phyloP scores from a whole-genome alignment of 495 filamentous ascomycete species.

The Bathelium albidoporum region DNA sequence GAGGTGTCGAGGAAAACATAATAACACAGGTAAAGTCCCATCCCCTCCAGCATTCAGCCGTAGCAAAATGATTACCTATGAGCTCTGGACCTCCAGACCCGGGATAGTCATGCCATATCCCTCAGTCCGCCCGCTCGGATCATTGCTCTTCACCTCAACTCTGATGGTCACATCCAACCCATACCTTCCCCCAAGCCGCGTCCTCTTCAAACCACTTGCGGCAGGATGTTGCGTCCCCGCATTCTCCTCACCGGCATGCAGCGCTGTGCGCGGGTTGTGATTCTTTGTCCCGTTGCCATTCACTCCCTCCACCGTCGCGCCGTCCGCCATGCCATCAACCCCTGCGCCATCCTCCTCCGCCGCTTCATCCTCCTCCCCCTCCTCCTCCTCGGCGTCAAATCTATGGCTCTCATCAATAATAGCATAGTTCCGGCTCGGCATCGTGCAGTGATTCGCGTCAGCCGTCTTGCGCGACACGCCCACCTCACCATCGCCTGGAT shows the following conservation, averaged over 20 bases:
- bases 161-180: constrained; percentile 31
- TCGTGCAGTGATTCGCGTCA: constrained; percentile 66
- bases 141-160: constrained; percentile 28
- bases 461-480: constrained; percentile 46
- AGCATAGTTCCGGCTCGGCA: constrained; percentile 85
- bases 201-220: constrained; percentile 21
- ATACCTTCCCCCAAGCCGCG: constrained; percentile 26
- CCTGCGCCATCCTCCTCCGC: constrained; percentile 2
- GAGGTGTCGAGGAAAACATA: not conserved
- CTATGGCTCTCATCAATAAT: constrained; percentile 56
- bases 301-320: not conserved
- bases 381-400: not conserved
- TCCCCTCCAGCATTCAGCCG: not conserved
- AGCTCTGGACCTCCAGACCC: constrained; percentile 26
- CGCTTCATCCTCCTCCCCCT: not conserved
- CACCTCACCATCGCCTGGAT: constrained; percentile 52
- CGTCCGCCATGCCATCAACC: constrained; percentile 5
- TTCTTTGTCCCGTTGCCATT: constrained; percentile 8
- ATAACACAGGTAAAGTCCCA: not conserved
- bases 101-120: constrained; percentile 34
- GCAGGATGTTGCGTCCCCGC: constrained; percentile 31
- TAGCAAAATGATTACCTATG: too few relatives aligned
- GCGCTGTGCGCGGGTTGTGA: constrained; percentile 25
- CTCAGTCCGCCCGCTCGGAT: constrained; percentile 27
- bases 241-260: constrained; percentile 28